Evolutionary conservation across 306 rosid genomes (phyloP).

Genomic region (Sesbania bispinosa): DNA sequence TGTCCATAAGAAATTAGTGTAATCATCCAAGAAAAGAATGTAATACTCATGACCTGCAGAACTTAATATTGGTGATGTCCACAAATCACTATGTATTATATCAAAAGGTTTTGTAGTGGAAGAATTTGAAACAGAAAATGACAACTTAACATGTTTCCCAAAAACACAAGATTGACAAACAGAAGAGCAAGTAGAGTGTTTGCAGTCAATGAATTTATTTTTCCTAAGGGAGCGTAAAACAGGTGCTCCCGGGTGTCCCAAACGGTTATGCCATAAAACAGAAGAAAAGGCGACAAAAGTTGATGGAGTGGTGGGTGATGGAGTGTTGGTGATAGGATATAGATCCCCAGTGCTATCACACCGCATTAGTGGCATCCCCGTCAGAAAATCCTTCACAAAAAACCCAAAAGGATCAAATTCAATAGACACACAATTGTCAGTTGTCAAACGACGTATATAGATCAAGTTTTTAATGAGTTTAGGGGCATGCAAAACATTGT

Average conservation of each 20-base stretch:
- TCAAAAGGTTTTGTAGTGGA: neutral
- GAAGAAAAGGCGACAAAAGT: neutral
- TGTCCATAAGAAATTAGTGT: too few species aligned
- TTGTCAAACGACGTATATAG: neutral
- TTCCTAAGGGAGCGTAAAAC: neutral
- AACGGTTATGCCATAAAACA: neutral
- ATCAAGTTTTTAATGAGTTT: neutral
- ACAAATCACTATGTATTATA: too few species aligned
- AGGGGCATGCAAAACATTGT: neutral
- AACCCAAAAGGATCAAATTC: neutral
- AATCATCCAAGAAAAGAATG: too few species aligned
- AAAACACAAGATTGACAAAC: neutral
- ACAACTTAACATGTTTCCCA: neutral
- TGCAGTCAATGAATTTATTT: neutral
- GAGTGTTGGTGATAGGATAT: neutral
- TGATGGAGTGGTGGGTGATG: neutral
- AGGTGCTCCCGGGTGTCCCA: neutral
- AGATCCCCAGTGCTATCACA: neutral
- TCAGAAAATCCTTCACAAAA: neutral
- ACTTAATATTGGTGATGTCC: too few species aligned
- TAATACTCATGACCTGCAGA: too few species aligned
- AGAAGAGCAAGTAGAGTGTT: neutral
- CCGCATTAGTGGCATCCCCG: neutral
- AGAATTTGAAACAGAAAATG: neutral
- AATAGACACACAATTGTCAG: too few species aligned